Conservation (phyloP, 148 eudicot genomes). For the Chenopodium berlandieri region DNA sequence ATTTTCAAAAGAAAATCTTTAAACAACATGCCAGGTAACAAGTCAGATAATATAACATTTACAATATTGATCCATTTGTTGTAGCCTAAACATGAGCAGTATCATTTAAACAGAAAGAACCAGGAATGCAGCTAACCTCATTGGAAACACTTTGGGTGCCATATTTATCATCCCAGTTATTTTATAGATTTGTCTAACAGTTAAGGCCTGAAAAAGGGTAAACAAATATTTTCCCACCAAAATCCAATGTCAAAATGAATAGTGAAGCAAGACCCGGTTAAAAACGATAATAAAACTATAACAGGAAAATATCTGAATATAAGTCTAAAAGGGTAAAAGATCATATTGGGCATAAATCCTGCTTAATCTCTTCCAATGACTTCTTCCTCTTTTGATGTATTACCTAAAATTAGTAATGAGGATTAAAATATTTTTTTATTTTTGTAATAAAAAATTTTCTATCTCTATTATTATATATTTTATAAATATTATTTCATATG, state of each 20-base stretch:
- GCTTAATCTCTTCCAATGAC: slow-evolving; percentile 91
- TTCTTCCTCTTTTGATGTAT: slow-evolving; percentile 97
- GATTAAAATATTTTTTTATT: no score
- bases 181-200: slow-evolving; percentile 91
- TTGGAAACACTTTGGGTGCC: slow-evolving; percentile 98
- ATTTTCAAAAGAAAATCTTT: background rate
- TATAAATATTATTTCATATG: no score
- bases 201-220: slow-evolving; percentile 60
- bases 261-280: background rate
- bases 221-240: background rate
- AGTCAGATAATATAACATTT: background rate
- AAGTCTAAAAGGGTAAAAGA: slow-evolving; percentile 6
- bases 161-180: slow-evolving; percentile 99
- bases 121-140: slow-evolving; percentile 51
- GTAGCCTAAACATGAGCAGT: background rate
- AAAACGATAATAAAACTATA: slow-evolving; percentile 6
- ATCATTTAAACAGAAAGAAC: background rate
- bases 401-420: slow-evolving; percentile 42
- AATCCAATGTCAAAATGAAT: background rate
- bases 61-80: background rate
- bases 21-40: background rate
- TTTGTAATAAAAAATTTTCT: no score
- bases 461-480: no score
- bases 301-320: background rate
- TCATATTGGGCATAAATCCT: slow-evolving; percentile 93